Evolutionary conservation across 768 basidiomycete genomes (phyloP).

Genomic region (Rhodotorula sphaerocarpa): DNA sequence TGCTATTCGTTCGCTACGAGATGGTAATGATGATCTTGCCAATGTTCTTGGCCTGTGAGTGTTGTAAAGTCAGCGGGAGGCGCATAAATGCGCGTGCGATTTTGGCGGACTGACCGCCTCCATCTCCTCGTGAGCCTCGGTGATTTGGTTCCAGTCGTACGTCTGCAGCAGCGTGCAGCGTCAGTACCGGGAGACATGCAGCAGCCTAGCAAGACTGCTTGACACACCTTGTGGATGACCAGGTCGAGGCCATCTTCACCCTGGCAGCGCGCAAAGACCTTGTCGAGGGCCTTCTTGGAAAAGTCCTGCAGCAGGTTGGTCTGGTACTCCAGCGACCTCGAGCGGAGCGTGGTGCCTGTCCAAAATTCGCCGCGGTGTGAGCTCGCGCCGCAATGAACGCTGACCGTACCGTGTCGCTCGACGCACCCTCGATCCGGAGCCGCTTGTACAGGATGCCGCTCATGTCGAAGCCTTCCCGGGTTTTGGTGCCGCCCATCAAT

Average conservation of each 20-base stretch:
- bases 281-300: slow-evolving; percentile 35
- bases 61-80: slow-evolving; percentile 47
- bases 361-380: no score
- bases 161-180: slow-evolving; percentile 49
- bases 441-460: slow-evolving; percentile 69
- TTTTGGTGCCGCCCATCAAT: slow-evolving; percentile 53
- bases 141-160: slow-evolving; percentile 70
- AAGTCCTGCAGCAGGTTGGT: slow-evolving; percentile 51
- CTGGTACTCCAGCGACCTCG: slow-evolving; percentile 68
- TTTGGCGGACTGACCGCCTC: slow-evolving; percentile 48
- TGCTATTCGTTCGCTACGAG: not conserved
- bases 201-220: not conserved
- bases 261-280: slow-evolving; percentile 26
- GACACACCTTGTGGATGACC: slow-evolving; percentile 66
- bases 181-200: not conserved
- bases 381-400: no score
- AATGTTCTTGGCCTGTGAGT: slow-evolving; percentile 64
- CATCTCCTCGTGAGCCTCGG: slow-evolving; percentile 75
- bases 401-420: no score
- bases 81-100: not conserved
- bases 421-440: slow-evolving; percentile 58
- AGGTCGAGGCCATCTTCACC: slow-evolving; percentile 39
- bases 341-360: slow-evolving; percentile 69
- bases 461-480: slow-evolving; percentile 46
- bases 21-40: slow-evolving; percentile 46